Evolutionary conservation across 2,329 filamentous ascomycete genomes (phyloP).

Genomic region (Monascus ruber): DNA sequence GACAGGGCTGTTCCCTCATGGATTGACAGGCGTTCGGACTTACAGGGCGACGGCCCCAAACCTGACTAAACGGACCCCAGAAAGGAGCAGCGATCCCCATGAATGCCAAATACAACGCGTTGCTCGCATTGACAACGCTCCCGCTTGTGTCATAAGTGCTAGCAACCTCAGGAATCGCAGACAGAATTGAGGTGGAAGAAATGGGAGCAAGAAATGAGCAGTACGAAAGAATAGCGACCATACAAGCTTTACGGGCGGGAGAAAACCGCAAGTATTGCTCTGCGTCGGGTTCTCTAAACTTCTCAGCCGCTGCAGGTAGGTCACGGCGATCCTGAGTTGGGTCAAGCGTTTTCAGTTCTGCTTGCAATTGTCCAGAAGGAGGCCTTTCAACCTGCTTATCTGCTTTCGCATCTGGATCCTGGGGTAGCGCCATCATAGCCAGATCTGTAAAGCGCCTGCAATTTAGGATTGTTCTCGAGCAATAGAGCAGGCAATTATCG

Average conservation of each 20-base stretch:
- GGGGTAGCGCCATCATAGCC: constrained; percentile 1
- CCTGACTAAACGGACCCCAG: constrained; percentile 60
- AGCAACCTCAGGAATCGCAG: constrained; percentile 65
- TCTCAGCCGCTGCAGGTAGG: constrained; percentile 13
- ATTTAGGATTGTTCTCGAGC: no score
- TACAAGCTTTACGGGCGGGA: constrained; percentile 49
- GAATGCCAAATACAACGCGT: constrained; percentile 62
- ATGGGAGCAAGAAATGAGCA: constrained; percentile 67
- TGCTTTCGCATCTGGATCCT: not conserved
- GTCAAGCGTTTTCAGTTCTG: constrained; percentile 15
- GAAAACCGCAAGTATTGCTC: constrained; percentile 55
- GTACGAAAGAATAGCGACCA: constrained; percentile 59
- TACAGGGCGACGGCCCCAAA: constrained; percentile 50
- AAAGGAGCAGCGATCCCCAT: constrained; percentile 62
- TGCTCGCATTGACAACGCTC: constrained; percentile 60
- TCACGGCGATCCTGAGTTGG: constrained; percentile 22
- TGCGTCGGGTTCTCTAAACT: constrained; percentile 34
- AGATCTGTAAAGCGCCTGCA: no score
- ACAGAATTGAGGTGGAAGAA: constrained; percentile 60
- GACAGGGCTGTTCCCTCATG: not conserved
- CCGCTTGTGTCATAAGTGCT: constrained; percentile 53
- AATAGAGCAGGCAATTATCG: no score
- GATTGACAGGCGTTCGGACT: constrained; percentile 12
- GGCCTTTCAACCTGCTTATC: constrained; percentile 5
- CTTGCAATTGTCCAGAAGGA: constrained; percentile 4